Evolutionary conservation across 495 filamentous ascomycete species (phyloP).

Genomic region (Talaromyces borbonicus): DNA sequence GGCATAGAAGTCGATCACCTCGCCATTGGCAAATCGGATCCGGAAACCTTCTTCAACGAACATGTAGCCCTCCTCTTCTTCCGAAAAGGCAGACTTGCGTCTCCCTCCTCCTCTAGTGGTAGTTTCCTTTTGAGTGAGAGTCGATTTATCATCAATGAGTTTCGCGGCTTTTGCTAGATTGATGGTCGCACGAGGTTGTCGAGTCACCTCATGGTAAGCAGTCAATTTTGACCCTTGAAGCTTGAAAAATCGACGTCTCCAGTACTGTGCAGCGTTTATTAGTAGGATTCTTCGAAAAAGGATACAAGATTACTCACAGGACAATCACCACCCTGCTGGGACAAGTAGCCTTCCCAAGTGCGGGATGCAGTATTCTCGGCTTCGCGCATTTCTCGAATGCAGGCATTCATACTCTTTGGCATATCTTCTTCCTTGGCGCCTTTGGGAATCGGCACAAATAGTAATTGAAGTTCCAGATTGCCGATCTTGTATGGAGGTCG

Average conservation of each 20-base stretch:
- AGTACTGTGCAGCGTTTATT: slow-evolving; percentile 53
- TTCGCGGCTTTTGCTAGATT: slow-evolving; percentile 90
- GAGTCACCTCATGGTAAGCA: slow-evolving; percentile 90
- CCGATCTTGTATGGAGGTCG: slow-evolving; percentile 89
- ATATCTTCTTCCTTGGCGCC: slow-evolving; percentile 88
- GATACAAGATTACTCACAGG: slow-evolving; percentile 55
- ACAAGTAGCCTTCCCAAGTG: slow-evolving; percentile 78
- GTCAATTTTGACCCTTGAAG: slow-evolving; percentile 84
- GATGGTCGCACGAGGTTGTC: slow-evolving; percentile 92
- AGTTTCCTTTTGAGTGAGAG: slow-evolving; percentile 70
- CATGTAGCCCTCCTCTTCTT: slow-evolving; percentile 99
- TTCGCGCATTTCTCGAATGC: slow-evolving; percentile 83
- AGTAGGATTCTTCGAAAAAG: background rate
- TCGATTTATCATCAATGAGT: slow-evolving; percentile 84
- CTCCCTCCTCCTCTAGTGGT: slow-evolving; percentile 64
- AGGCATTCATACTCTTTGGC: slow-evolving; percentile 96
- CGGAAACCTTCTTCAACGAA: slow-evolving; percentile 99
- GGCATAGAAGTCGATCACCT: slow-evolving; percentile 97
- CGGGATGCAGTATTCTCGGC: slow-evolving; percentile 64
- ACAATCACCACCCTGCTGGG: slow-evolving; percentile 95
- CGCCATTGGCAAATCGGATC: slow-evolving; percentile 93
- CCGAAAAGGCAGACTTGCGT: slow-evolving; percentile 88
- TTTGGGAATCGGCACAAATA: slow-evolving; percentile 89
- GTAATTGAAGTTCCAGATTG: slow-evolving; percentile 82
- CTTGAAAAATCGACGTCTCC: slow-evolving; percentile 96